Evolutionary conservation across 768 basidiomycete species (phyloP), one percentile per base, ranked within the genome.

Genomic region (Russula olivacea): DNA sequence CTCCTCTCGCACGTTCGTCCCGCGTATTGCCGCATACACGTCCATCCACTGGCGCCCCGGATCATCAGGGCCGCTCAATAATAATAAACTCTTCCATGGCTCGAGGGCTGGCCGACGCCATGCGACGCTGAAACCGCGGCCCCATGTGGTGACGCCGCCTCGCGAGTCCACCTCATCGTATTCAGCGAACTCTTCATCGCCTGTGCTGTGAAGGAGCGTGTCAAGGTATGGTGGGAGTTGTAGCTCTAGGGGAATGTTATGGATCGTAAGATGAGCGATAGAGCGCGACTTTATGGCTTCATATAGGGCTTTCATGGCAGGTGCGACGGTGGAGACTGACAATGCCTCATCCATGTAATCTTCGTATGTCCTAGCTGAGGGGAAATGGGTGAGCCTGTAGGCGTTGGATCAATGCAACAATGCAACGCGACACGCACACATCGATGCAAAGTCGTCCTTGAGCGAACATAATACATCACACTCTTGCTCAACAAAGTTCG

Each of bases 61-160:
- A 17, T 80, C 75, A 19, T 74, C 73, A n/a, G 77, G 38, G 68
- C 82, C 76, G 57, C 92, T 88, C 17, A 96, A 71, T 17, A 93
- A 80, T 7, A 98, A 75, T 17, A 98, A 72, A 23, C 91, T 89
- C 71, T 97, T 97, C 96, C 96, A 98, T 6, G 96, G 95, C 17
- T 84, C 79, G 25, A 98, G 79, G 19, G 81, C 75, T 10, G 89
- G 85, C 2, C 93, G 76, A 51, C 80, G 79, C 88, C 88, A 92
- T 3, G 89, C 89, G 59, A 84, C 77, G 68, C 79, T 78, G 73
- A 90, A 79, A 58, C 87, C 86, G 41, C 78, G 79, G 19, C 86
- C 88, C 89, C 91, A 90, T 8, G 76, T 69, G 38, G 67, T 71
- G 7, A 78, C 77, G 47, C 78, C 81, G 47, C 82, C 82, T 25